A percentile compares a stretch with the other conserved stretches of the same genome.
Conservation (phyloP, 2,329 filamentous ascomycete species). For the Penicillium sp. region DNA sequence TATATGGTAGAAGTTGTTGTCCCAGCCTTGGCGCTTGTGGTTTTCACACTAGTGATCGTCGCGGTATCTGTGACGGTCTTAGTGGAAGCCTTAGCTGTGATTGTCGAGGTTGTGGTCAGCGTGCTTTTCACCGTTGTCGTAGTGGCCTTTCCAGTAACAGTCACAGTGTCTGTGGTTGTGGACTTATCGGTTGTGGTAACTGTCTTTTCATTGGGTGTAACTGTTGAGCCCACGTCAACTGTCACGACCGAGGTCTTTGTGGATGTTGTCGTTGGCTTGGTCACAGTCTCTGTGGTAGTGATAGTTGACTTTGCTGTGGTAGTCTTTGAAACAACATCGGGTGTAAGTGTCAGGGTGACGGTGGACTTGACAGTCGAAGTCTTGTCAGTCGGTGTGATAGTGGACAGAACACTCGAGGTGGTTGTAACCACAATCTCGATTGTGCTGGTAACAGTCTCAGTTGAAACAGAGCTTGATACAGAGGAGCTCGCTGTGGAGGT, state of each 20-base stretch:
- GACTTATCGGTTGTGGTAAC: constrained; percentile 4
- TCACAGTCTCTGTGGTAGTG: constrained; percentile 23
- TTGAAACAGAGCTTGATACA: constrained; percentile 3
- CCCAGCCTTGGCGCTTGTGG: constrained; percentile 4
- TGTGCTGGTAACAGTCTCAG: constrained; percentile 1
- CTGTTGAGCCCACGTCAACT: constrained; percentile 33
- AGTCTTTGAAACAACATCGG: constrained; percentile 4
- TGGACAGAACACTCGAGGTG: constrained; percentile 18
- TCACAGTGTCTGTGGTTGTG: constrained; percentile 4
- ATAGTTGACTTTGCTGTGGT: constrained; percentile 25
- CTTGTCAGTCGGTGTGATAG: constrained; percentile 8
- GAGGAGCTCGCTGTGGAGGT: neutral
- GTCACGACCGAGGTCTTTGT: constrained; percentile 28
- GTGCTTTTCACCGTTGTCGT: constrained; percentile 14
- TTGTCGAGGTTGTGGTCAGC: constrained; percentile 21
- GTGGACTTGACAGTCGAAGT: constrained; percentile 9
- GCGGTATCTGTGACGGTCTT: constrained; percentile 4
- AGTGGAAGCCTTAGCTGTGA: constrained; percentile 23
- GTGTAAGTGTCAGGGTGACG: constrained; percentile 3
- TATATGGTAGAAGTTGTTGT: neutral
- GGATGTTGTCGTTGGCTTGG: constrained; percentile 24
- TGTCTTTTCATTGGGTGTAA: constrained; percentile 30
- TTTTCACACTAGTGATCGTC: constrained; percentile 1
- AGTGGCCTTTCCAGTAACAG: constrained; percentile 18
- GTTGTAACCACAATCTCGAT: constrained; percentile 18